These are phyloP conservation scores for Xylaria intraflava DNA, from an alignment of 495 filamentous ascomycete species.

Conservation along the genomic window DNA sequence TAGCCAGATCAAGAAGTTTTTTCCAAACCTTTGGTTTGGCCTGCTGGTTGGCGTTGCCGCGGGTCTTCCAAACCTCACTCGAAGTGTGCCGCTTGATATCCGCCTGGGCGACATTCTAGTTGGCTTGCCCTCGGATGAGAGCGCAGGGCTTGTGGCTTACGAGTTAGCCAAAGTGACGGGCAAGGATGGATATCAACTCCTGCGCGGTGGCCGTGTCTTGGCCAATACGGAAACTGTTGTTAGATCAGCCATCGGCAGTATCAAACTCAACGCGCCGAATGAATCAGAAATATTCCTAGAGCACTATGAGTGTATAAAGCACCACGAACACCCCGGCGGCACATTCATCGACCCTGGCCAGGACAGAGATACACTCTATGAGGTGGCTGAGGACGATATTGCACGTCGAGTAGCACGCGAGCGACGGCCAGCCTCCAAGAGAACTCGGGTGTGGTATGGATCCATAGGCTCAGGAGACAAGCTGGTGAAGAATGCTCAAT, in stretches of 20 bases:
- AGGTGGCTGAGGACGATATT: slow-evolving; percentile 5
- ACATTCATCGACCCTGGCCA: slow-evolving; percentile 25
- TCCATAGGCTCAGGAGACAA: slow-evolving; percentile 27
- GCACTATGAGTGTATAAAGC: slow-evolving; percentile 19
- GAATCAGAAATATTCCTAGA: slow-evolving; percentile 11
- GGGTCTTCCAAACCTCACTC: slow-evolving; percentile 12
- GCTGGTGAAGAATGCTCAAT: slow-evolving; percentile 21
- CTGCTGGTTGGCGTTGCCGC: slow-evolving; percentile 33
- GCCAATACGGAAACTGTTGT: slow-evolving; percentile 20
- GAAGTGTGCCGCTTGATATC: slow-evolving; percentile 29
- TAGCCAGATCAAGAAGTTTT: slow-evolving; percentile 32
- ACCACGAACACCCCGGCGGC: slow-evolving; percentile 11
- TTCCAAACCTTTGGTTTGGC: slow-evolving; percentile 34
- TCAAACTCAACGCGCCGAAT: slow-evolving; percentile 9
- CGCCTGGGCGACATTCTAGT: slow-evolving; percentile 38
- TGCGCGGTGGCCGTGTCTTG: slow-evolving; percentile 17
- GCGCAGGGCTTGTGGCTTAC: slow-evolving; percentile 21
- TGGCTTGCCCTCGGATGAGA: slow-evolving; percentile 13
- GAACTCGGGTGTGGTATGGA: slow-evolving; percentile 26
- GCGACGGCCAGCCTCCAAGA: slow-evolving; percentile 10
- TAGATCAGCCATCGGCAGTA: slow-evolving; percentile 20
- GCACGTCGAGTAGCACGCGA: slow-evolving; percentile 6
- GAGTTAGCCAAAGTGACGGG: slow-evolving; percentile 10
- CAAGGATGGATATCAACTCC: slow-evolving; percentile 16
- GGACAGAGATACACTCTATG: slow-evolving; percentile 15